Percentiles rank a stretch among this genome's conserved stretches.
Conservation (phyloP, 805 yeast species). For the Lipomyces japonicus region DNA sequence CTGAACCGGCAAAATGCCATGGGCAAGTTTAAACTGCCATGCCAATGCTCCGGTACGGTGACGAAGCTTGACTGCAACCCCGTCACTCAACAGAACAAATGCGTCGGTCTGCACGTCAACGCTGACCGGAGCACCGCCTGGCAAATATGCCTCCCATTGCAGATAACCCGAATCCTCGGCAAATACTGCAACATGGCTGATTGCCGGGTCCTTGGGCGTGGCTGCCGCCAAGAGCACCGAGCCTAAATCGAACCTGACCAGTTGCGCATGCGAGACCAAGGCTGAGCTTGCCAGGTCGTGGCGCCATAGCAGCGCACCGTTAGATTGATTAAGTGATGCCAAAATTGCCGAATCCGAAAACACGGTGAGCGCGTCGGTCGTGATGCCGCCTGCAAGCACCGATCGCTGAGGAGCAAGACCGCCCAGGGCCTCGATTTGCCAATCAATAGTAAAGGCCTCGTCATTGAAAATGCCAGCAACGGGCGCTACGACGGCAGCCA, state of each 20-base stretch:
- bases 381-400: slow-evolving; percentile 6
- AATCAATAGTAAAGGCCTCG: slow-evolving; percentile 37
- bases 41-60: slow-evolving; percentile 8
- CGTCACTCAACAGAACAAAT: slow-evolving; percentile 13
- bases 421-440: slow-evolving; percentile 35
- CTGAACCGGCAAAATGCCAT: slow-evolving; percentile 11
- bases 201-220: slow-evolving; percentile 5
- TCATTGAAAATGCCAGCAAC: slow-evolving; percentile 36
- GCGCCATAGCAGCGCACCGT: slow-evolving; percentile 36
- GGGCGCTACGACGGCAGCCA: slow-evolving; percentile 2
- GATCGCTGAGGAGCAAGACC: slow-evolving; percentile 11
- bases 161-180: slow-evolving; percentile 15
- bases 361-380: slow-evolving; percentile 24
- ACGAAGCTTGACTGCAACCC: slow-evolving; percentile 9
- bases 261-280: slow-evolving; percentile 7
- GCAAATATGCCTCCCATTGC: slow-evolving; percentile 20
- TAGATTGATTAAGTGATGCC: slow-evolving; percentile 27
- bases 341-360: slow-evolving; percentile 30
- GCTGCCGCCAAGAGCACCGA: slow-evolving; percentile 18
- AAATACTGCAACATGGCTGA: slow-evolving; percentile 13
- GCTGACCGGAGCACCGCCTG: slow-evolving; percentile 17
- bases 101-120: slow-evolving; percentile 9
- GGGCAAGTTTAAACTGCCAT: slow-evolving; percentile 5
- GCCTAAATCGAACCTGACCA: not conserved
- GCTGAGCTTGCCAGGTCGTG: slow-evolving; percentile 10